Evolutionary conservation across 2,329 filamentous ascomycete species (phyloP), one percentile per base, ranked within the genome.

Genomic region (Colletotrichum endophyticum): DNA sequence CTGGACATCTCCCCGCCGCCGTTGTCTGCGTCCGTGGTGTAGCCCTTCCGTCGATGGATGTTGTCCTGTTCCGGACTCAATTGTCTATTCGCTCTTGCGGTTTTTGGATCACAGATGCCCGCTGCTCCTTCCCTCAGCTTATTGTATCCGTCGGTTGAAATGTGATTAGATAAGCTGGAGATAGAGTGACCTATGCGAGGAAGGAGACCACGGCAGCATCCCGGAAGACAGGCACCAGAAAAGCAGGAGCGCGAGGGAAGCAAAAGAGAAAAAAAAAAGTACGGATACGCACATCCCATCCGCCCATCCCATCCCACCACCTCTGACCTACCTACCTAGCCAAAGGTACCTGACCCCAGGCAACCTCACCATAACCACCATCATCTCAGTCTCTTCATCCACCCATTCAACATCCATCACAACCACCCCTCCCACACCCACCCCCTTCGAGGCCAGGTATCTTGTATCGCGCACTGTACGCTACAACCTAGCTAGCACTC

Each of bases 401-500:
- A 59, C 66, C 66, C 53, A 39, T 61, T 25, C 25, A 70, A 25
- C 25, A 70, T 61, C 56, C 56, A 70, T 32, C 66, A 59, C 49
- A 30, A 59, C 22, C 66, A 59, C 28, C 66, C 53, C 53, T 30
- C 66, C 53, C 32, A 22, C 32, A 39, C 30, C 13, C 44, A 69
- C 61, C n/a, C 61, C 69, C n/a, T 72, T n/a, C 30, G 13, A 56
- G 30, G n/a, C 36, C n/a, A 75, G 27, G 72, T 75, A 75, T 57
- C 63, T 27, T 66, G 34, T 49, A 19, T 16, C n/a, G 25, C 73
- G 73, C 73, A 76, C 73, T 73, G 73, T 76, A 69, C 63, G 44
- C 30, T 73, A 76, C 73, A 73, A 69, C 44, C 39, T 63, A 72
- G 63, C 73, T 69, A 73, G 73, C 70, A 76, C n/a, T 73, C 22